Percentiles rank a stretch among this genome's conserved stretches.
Evolutionary conservation across 148 eudicot genomes (phyloP).

Genomic region (Vaccinium corymbosum): DNA sequence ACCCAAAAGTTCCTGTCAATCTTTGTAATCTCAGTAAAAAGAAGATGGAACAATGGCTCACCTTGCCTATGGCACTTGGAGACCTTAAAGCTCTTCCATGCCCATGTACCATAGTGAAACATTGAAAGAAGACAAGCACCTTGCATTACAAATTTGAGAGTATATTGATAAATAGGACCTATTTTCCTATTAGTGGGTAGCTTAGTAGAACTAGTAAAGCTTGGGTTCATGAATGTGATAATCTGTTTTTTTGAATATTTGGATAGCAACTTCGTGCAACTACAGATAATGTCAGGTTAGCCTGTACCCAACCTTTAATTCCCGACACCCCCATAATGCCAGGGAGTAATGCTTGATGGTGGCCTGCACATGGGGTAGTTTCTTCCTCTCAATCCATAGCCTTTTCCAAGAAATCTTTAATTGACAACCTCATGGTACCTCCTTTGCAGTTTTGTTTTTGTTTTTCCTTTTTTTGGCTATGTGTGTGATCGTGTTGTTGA

Average conservation of each 20-base stretch:
- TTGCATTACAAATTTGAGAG: neutral
- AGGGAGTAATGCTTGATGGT: neutral
- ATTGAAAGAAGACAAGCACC: neutral
- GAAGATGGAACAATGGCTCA: neutral
- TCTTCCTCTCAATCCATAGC: neutral
- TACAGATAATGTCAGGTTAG: neutral
- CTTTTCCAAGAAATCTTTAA: neutral
- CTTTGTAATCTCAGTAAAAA: neutral
- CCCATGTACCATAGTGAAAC: neutral
- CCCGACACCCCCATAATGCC: neutral
- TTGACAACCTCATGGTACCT: neutral
- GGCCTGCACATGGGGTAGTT: neutral
- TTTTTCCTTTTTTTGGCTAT: neutral
- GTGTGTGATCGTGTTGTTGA: neutral
- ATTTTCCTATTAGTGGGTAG: conserved; percentile 3
- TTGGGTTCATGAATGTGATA: neutral
- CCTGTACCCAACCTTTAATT: neutral
- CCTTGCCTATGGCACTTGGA: neutral
- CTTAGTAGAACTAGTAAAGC: neutral
- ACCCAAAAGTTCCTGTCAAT: too few relatives aligned
- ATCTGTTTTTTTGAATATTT: neutral
- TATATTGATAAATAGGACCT: neutral
- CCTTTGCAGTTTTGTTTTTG: neutral
- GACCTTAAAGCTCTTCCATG: neutral
- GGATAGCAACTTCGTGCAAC: neutral